Evolutionary conservation across 2,329 filamentous ascomycete genomes (phyloP).

Genomic region (Cytospora piceicola): DNA sequence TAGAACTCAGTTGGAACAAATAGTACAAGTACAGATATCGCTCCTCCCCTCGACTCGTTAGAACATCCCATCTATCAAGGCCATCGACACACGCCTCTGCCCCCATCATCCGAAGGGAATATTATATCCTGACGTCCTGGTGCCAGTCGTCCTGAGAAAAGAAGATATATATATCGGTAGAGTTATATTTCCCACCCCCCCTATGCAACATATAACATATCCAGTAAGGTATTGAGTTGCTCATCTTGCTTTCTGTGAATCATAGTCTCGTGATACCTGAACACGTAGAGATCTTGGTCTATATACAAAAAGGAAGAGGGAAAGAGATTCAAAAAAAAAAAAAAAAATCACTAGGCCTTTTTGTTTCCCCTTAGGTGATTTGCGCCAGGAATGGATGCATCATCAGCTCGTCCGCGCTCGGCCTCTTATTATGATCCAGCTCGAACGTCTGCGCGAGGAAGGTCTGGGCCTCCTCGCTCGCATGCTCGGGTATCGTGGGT

Average conservation of each 20-base stretch:
- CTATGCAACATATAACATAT: slow-evolving; percentile 19
- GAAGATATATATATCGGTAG: not conserved
- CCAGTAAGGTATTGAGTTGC: slow-evolving; percentile 23
- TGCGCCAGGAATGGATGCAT: slow-evolving; percentile 80
- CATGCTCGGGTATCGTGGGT: slow-evolving; percentile 85
- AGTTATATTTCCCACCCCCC: not conserved
- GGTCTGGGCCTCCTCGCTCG: slow-evolving; percentile 78
- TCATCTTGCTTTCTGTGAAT: slow-evolving; percentile 17
- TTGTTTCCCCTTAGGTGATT: slow-evolving; percentile 54
- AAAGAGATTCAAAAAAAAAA: too few relatives aligned
- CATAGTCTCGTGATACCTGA: slow-evolving; percentile 23
- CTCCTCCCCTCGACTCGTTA: not conserved
- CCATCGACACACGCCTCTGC: not conserved
- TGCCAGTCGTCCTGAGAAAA: not conserved
- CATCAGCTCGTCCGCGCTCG: slow-evolving; percentile 89
- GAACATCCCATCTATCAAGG: not conserved
- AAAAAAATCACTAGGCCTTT: not conserved
- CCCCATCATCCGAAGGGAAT: not conserved
- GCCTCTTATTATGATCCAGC: slow-evolving; percentile 89
- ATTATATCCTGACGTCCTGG: not conserved
- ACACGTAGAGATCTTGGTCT: slow-evolving; percentile 25
- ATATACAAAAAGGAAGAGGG: slow-evolving; percentile 24
- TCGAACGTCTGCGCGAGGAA: slow-evolving; percentile 93
- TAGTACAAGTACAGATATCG: too few relatives aligned
- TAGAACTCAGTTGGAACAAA: too few relatives aligned